A percentile compares a stretch with the other conserved stretches of the same genome.
phyloP scores from a whole-genome alignment of 345 rosid genomes.

The Orychophragmus violaceus region DNA sequence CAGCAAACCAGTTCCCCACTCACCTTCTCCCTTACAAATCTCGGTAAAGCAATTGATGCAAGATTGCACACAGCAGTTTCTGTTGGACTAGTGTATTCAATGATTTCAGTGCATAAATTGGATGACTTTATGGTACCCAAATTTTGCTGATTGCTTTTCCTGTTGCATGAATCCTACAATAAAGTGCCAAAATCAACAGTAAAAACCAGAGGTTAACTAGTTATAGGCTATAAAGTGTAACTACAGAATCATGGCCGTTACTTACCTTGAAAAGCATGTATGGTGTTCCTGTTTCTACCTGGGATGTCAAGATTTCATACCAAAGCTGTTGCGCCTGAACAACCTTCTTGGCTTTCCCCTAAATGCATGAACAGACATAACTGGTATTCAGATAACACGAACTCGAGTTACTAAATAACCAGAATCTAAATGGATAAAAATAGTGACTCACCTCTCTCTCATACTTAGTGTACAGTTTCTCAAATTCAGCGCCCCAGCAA shows the following conservation, averaged over 20 bases:
- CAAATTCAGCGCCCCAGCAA: conserved; percentile 86
- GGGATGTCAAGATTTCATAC: conserved; percentile 81
- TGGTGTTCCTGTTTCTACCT: conserved; percentile 95
- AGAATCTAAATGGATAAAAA: neutral
- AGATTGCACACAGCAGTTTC: conserved; percentile 96
- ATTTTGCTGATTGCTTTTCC: conserved; percentile 93
- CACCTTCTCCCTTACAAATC: conserved; percentile 80
- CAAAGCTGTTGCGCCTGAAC: conserved; percentile 80
- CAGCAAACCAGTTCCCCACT: neutral
- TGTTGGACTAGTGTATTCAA: conserved; percentile 84
- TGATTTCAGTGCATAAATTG: conserved; percentile 86
- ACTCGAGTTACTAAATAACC: neutral
- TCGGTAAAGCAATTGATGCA: conserved; percentile 89
- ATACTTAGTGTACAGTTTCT: conserved; percentile 53
- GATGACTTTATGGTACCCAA: conserved; percentile 92
- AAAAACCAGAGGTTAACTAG: neutral
- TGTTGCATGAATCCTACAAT: conserved; percentile 76
- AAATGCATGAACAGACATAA: neutral
- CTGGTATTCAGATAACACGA: neutral
- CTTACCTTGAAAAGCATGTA: conserved; percentile 93
- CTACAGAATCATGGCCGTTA: neutral
- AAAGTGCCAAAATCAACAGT: neutral
- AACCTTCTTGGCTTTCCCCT: conserved; percentile 93
- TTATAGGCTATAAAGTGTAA: neutral
- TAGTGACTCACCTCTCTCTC: conserved; percentile 51